Percentiles rank a stretch among this genome's conserved stretches.
Evolutionary conservation across 1,284 basidiomycete species (phyloP).

Genomic region (Cutaneotrichosporon curvatum): DNA sequence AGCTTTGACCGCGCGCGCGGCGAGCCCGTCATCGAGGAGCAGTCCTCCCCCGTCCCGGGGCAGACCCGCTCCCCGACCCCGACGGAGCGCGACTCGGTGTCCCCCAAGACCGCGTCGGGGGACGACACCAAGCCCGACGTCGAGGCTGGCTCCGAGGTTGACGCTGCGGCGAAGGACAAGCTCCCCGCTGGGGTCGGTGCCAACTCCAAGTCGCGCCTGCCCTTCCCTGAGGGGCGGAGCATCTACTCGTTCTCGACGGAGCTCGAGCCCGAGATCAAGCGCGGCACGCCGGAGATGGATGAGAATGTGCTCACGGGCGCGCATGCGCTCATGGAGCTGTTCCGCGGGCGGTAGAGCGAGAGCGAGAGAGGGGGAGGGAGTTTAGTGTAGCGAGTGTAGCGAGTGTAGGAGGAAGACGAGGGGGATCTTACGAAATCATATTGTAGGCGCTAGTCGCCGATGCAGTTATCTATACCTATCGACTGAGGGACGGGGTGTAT

Average conservation of each 20-base stretch:
- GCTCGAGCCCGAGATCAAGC: constrained; percentile 20
- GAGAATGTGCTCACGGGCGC: constrained; percentile 19
- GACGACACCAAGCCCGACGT: constrained; percentile 2
- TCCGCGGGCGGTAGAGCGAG: constrained; percentile 12
- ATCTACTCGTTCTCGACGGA: constrained; percentile 21
- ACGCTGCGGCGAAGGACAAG: neutral
- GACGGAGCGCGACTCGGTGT: constrained; percentile 13
- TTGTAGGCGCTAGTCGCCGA: no score
- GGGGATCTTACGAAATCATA: neutral
- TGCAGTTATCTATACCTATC: no score
- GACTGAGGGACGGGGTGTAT: no score
- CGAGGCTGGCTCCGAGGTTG: neutral
- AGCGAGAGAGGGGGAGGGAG: neutral
- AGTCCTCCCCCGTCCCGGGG: constrained; percentile 14
- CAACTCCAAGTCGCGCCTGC: constrained; percentile 14
- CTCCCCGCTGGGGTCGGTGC: neutral
- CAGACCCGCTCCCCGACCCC: constrained; percentile 17
- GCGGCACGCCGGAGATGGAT: constrained; percentile 19
- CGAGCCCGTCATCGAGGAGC: constrained; percentile 8
- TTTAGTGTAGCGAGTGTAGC: neutral
- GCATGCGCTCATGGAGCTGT: constrained; percentile 20
- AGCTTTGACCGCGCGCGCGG: constrained; percentile 18
- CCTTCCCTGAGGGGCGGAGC: constrained; percentile 17
- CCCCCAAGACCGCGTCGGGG: constrained; percentile 8
- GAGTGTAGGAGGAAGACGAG: neutral